Evolutionary conservation across 2,329 filamentous ascomycete species (phyloP).

Genomic region (Tolypocladium ovalisporum): DNA sequence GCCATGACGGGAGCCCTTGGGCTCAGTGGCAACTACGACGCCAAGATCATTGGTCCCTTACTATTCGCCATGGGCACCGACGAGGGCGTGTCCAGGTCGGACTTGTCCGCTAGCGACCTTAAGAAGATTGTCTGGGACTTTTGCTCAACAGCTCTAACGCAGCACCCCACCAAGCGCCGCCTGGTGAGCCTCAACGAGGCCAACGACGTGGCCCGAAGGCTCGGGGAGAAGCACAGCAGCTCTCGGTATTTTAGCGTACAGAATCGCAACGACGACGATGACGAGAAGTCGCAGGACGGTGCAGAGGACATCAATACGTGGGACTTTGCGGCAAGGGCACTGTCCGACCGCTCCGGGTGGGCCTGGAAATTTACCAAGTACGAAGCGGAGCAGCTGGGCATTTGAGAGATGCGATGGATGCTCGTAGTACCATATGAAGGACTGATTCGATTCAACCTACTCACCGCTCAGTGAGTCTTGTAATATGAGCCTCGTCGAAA

Average conservation of each 20-base stretch:
- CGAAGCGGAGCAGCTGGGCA: slow-evolving; percentile 6
- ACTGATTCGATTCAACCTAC: not conserved
- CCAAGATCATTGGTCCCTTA: slow-evolving; percentile 13
- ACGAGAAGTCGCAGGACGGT: slow-evolving; percentile 12
- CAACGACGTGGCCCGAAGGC: slow-evolving; percentile 45
- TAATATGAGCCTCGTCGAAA: too few relatives aligned
- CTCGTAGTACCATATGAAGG: slow-evolving; percentile 5
- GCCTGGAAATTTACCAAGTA: slow-evolving; percentile 11
- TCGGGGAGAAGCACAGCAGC: slow-evolving; percentile 36
- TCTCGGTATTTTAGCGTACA: slow-evolving; percentile 25
- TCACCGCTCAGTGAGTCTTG: not conserved
- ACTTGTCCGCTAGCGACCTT: slow-evolving; percentile 2
- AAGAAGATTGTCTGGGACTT: slow-evolving; percentile 21
- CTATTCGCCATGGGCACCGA: slow-evolving; percentile 14
- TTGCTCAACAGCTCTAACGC: slow-evolving; percentile 18
- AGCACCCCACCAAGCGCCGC: slow-evolving; percentile 27
- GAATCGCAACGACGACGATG: slow-evolving; percentile 13
- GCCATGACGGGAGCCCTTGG: slow-evolving; percentile 12
- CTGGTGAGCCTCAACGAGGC: slow-evolving; percentile 45
- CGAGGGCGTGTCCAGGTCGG: slow-evolving; percentile 4
- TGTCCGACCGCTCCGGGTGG: slow-evolving; percentile 5
- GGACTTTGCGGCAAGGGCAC: slow-evolving; percentile 19
- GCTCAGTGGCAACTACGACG: slow-evolving; percentile 17
- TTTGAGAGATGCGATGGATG: slow-evolving; percentile 7
- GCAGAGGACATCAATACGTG: slow-evolving; percentile 5